Evolutionary conservation across 129 eudicot genomes (phyloP), one percentile per base, ranked within the genome.

Genomic region (Flaveria trinervia): DNA sequence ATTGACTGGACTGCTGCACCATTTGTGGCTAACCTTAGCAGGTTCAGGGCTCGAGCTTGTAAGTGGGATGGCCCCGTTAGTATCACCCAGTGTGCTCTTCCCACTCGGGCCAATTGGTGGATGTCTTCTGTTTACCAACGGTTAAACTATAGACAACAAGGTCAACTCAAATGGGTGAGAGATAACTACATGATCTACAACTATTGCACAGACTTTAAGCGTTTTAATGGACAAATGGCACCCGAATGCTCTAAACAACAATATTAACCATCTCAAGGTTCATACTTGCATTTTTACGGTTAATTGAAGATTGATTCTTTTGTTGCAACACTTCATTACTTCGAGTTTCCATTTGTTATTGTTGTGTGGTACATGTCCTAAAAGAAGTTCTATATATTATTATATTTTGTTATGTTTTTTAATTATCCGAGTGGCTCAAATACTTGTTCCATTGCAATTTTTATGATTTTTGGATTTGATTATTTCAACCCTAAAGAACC

Each of bases 1-100:
- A 89, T 86, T 44, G 86, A 92, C 70, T 92, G 97, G 97, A 82
- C 25, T 0, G 70, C 77, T 20, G 82, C 87, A 14, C 92, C 97
- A 4, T 92, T 89, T 68, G 80, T 75, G 36, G 92, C 96, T 50
- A 62, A 45, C 41, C 71, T 79, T 43, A 75, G 85, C 0, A 57
- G 70, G 46, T 92, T 87, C 54, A 84, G 79, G 59, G 85, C 88
- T 64, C 73, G 86, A 60, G 86, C 91, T 30, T 92, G 92, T 80
- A 20, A 75, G 17, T 87, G 88, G 88, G 61, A 85, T 6, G 89
- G 89, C 1, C 84, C 82, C 0, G 25, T 33, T 13, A 84, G 91
- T 59, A 71, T 87, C 39, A 36, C 12, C 46, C 81, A 70, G 18
- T 87, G 90, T 59, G 82, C 80, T 1, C 2, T 49, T 45, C 75